Evolutionary conservation across 305 asterid genomes (phyloP).

Genomic region (Fraxinus xanthoxyloides): DNA sequence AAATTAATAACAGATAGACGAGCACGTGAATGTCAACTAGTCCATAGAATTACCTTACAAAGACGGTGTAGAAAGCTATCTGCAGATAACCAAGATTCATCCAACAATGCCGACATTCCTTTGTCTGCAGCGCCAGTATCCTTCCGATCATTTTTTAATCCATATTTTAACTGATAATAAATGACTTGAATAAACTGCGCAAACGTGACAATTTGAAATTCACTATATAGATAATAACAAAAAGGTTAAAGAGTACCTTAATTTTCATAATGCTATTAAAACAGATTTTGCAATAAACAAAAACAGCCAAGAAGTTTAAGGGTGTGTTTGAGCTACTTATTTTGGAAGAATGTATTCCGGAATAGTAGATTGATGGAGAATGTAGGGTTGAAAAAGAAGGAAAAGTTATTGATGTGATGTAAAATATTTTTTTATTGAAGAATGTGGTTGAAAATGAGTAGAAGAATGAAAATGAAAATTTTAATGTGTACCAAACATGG

Average conservation of each 20-base stretch:
- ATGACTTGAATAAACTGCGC: conserved; percentile 68
- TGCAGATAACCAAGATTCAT: conserved; percentile 83
- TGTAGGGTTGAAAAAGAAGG: no score
- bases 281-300: background rate
- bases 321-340: no score
- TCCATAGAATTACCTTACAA: conserved; percentile 61
- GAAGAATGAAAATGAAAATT: no score
- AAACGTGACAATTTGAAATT: conserved; percentile 25
- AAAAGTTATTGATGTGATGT: no score
- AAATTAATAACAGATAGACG: conserved; percentile 3
- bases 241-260: background rate
- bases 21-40: background rate
- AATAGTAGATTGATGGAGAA: no score
- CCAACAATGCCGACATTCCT: conserved; percentile 58
- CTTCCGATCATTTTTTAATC: conserved; percentile 59
- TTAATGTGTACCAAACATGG: no score
- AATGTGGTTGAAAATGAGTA: no score
- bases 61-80: conserved; percentile 83
- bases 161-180: conserved; percentile 73
- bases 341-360: no score
- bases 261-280: background rate
- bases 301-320: background rate
- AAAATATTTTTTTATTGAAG: no score
- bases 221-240: conserved; percentile 4
- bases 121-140: conserved; percentile 36